Percentiles rank a stretch among this genome's conserved stretches.
phyloP scores from a whole-genome alignment of 352 stramenopile genomes.

The Detonula confervacea region DNA sequence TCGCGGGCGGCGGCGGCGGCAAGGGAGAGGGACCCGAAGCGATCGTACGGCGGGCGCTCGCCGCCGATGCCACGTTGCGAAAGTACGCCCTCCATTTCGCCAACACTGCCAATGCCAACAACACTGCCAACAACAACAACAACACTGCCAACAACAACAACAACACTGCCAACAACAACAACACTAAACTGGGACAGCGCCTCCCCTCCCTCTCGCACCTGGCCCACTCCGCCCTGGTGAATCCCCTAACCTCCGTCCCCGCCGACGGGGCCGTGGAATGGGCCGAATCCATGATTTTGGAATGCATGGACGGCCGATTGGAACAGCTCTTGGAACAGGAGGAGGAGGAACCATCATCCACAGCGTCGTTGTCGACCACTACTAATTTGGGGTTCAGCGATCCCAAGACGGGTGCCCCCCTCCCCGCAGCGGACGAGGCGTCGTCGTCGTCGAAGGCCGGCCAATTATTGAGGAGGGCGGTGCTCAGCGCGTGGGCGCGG shows the following conservation, averaged over 20 bases:
- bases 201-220: constrained; percentile 77
- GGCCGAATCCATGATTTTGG: constrained; percentile 79
- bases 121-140: neutral
- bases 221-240: constrained; percentile 66
- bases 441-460: neutral
- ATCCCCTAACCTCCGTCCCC: constrained; percentile 72
- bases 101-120: neutral
- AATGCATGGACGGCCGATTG: constrained; percentile 61
- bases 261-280: constrained; percentile 52
- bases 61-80: constrained; percentile 64
- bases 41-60: constrained; percentile 61
- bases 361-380: neutral
- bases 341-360: neutral
- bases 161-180: neutral
- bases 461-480: constrained; percentile 29
- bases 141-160: neutral
- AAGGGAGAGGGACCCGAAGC: constrained; percentile 22
- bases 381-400: neutral
- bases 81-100: constrained; percentile 53
- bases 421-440: neutral
- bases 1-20: neutral
- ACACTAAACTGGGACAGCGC: constrained; percentile 31
- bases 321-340: constrained; percentile 24
- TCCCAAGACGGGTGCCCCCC: neutral
- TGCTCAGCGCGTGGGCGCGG: constrained; percentile 36